These are phyloP conservation scores for bread wheat (Triticum aestivum) DNA, from an alignment of 176 grass and related monocot genomes.

Conservation along the genomic window DNA sequence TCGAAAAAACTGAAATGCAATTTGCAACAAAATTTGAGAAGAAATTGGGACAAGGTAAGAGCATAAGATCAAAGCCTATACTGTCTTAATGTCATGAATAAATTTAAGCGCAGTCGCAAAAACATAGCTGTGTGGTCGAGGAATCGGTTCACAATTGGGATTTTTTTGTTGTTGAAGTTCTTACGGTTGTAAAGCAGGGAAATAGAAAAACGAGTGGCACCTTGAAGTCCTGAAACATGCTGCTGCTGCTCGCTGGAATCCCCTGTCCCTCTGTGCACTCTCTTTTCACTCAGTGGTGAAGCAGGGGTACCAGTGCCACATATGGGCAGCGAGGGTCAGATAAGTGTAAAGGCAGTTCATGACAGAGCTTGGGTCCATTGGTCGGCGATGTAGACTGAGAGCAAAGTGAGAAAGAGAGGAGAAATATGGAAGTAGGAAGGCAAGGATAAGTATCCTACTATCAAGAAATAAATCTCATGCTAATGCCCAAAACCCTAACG, in stretches of 20 bases:
- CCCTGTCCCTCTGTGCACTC: neutral
- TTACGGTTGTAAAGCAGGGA: neutral
- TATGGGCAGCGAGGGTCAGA: neutral
- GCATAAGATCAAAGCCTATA: neutral
- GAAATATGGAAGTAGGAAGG: neutral
- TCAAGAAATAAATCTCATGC: neutral
- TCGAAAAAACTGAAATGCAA: neutral
- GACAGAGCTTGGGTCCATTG: neutral
- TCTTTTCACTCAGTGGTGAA: neutral
- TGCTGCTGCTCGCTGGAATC: neutral
- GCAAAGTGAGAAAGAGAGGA: neutral
- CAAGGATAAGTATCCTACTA: neutral
- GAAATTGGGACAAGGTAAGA: neutral
- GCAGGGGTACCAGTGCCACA: neutral
- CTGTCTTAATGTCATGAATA: neutral
- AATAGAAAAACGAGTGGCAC: neutral
- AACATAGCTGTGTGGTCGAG: neutral
- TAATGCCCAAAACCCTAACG: neutral
- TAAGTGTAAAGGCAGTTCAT: neutral
- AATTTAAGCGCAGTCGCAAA: neutral
- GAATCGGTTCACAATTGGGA: neutral
- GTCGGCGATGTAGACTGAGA: neutral
- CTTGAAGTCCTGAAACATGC: neutral
- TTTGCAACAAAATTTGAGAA: neutral
- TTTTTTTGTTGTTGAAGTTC: neutral